Evolutionary conservation across 345 rosid genomes (phyloP).

Genomic region (Microthlaspi erraticum): DNA sequence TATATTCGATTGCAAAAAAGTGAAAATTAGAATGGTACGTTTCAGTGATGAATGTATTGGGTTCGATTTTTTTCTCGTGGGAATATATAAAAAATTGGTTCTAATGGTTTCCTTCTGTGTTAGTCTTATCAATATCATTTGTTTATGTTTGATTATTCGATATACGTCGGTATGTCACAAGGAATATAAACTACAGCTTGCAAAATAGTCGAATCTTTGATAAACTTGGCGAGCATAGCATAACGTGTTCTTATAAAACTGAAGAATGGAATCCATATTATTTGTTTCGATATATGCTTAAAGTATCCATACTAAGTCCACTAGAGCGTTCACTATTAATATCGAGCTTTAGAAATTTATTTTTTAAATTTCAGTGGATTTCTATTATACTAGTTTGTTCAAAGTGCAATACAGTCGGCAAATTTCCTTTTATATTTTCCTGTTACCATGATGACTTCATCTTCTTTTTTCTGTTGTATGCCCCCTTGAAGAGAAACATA

Average conservation of each 20-base stretch:
- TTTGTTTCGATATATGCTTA: conserved; percentile 1
- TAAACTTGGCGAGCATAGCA: conserved; percentile 4
- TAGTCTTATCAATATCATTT: conserved; percentile 15
- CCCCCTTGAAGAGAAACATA: too few relatives aligned
- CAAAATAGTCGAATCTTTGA: conserved; percentile 29
- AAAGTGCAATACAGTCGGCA: background rate
- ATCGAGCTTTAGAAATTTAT: background rate
- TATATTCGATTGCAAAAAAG: conserved; percentile 26
- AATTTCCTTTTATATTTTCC: too few relatives aligned
- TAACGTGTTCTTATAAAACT: background rate
- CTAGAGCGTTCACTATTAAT: background rate
- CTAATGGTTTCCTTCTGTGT: conserved; percentile 18
- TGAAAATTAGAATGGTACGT: background rate
- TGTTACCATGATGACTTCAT: too few relatives aligned
- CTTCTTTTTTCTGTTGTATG: too few relatives aligned
- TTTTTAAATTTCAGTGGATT: background rate
- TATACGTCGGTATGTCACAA: background rate
- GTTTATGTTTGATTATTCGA: background rate
- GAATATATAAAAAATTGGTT: conserved; percentile 16
- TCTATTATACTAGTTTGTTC: background rate
- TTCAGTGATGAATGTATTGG: conserved; percentile 2
- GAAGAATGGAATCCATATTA: conserved; percentile 19
- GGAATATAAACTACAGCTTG: conserved; percentile 41
- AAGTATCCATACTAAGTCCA: conserved; percentile 20
- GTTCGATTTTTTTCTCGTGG: conserved; percentile 15